A percentile compares a stretch with the other conserved stretches of the same genome.
phyloP scores from a whole-genome alignment of 192 early-diverging fungal genomes.

The Umbelopsis isabellina region DNA sequence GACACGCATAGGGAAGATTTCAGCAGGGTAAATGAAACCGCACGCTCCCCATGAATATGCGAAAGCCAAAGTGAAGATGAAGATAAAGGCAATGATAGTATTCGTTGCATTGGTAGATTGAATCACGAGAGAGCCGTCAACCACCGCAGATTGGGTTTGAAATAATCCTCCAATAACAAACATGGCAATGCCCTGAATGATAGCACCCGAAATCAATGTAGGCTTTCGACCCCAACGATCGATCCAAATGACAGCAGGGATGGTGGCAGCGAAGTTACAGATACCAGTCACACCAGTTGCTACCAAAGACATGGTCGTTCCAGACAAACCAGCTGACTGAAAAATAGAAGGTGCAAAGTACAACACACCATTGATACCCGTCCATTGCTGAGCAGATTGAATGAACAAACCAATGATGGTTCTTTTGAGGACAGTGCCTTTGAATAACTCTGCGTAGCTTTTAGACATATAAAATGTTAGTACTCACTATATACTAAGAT shows the following conservation, averaged over 20 bases:
- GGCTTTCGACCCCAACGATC: conserved; percentile 72
- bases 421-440: conserved; percentile 55
- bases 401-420: conserved; percentile 56
- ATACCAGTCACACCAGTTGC: conserved; percentile 70
- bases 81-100: conserved; percentile 39
- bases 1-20: conserved; percentile 27
- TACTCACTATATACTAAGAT: not conserved
- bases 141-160: conserved; percentile 10
- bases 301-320: conserved; percentile 47
- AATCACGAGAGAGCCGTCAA: conserved; percentile 26
- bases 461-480: not conserved
- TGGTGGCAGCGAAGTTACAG: conserved; percentile 73
- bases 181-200: conserved; percentile 37
- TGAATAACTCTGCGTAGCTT: conserved; percentile 54
- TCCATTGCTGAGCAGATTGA: conserved; percentile 71
- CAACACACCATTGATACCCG: conserved; percentile 76
- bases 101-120: conserved; percentile 13
- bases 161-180: conserved; percentile 56
- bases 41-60: conserved; percentile 39
- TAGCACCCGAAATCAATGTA: conserved; percentile 65
- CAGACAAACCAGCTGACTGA: conserved; percentile 55
- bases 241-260: conserved; percentile 73
- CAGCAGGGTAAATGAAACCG: conserved; percentile 39
- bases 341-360: conserved; percentile 74
- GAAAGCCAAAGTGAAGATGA: conserved; percentile 41